Base-by-base conservation (phyloP, 2,329 filamentous ascomycete species). In the Cordyceps javanica region DNA sequence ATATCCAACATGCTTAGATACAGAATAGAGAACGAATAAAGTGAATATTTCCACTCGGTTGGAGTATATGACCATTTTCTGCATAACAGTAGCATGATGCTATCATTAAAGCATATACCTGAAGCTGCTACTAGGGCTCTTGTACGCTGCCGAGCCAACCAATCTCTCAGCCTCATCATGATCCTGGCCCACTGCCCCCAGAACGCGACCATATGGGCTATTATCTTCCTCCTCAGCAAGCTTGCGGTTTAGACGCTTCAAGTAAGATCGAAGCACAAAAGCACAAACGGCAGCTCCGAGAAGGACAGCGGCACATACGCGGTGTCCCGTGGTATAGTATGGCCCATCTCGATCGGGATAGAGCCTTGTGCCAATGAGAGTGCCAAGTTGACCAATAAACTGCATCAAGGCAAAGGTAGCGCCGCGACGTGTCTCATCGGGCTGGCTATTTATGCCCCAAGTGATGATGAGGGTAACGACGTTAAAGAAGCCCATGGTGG, bases 361-460 rank as follows among this genome's bases (percentile, higher is more conserved):
- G 52, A 89, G 70, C 45, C 84, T 75, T 7, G 83, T 87, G 16
- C 86, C 86, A n/a, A 89, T 73, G 3, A 89, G 72, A 2, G 90
- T 90, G 0, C 90, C 90, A 62, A 86, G 87, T 72, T 95, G 90
- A 1, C 90, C 92, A 14, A 96, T 79, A 36, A 91, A 66, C 70
- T 96, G 92, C 67, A 97, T 71, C 32, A 96, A 77, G 1, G 88
- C 90, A 66, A 96, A 89, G 1, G 88, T 90, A 1, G 84, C 84
- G 0, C 90, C 90, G 63, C 89, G 88, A 7, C 84, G 82, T 53
- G 82, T 82, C 60, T 86, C 83, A 13, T 78, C 84, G 55, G 81
- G 74, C 68, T 94, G 89, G 70, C 96, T 96, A 68, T 96, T 95
- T 67, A 96, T 82, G 36, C 83, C 90, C 91, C 91, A 96, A 2